These are phyloP conservation scores for Solanum hybrid DNA, from an alignment of 305 asterid species.

Conservation along the genomic window DNA sequence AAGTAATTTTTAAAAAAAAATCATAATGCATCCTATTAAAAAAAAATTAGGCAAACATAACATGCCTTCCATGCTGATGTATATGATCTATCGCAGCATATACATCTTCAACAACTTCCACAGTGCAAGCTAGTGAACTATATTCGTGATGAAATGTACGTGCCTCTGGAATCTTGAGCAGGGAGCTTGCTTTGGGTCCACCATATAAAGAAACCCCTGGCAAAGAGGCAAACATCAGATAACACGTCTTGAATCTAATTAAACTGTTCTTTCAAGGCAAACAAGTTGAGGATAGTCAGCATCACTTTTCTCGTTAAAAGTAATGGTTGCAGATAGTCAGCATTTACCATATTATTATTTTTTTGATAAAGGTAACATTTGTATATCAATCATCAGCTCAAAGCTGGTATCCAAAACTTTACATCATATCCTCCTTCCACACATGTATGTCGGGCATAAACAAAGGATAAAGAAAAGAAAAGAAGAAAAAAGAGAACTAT, in stretches of 20 bases:
- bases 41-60: background rate
- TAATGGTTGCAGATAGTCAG: background rate
- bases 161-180: slow-evolving; percentile 71
- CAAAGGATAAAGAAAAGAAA: too few species aligned
- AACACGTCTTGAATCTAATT: background rate
- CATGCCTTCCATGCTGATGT: slow-evolving; percentile 88
- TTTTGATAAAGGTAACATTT: too few species aligned
- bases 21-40: background rate
- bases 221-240: slow-evolving; percentile 10
- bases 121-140: slow-evolving; percentile 86
- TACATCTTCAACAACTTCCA: slow-evolving; percentile 93
- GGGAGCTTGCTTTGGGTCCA: slow-evolving; percentile 76
- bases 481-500: too few species aligned
- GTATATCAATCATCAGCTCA: too few species aligned
- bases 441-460: too few species aligned
- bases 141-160: slow-evolving; percentile 86
- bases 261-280: background rate
- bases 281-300: background rate
- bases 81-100: slow-evolving; percentile 89
- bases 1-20: background rate
- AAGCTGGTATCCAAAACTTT: too few species aligned
- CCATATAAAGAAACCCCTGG: slow-evolving; percentile 68
- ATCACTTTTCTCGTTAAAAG: background rate
- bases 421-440: too few species aligned
- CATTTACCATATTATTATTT: background rate